Percentiles rank a stretch among this genome's conserved stretches.
Conservation (phyloP, 1,284 basidiomycete species). For the Malassezia caprae region DNA sequence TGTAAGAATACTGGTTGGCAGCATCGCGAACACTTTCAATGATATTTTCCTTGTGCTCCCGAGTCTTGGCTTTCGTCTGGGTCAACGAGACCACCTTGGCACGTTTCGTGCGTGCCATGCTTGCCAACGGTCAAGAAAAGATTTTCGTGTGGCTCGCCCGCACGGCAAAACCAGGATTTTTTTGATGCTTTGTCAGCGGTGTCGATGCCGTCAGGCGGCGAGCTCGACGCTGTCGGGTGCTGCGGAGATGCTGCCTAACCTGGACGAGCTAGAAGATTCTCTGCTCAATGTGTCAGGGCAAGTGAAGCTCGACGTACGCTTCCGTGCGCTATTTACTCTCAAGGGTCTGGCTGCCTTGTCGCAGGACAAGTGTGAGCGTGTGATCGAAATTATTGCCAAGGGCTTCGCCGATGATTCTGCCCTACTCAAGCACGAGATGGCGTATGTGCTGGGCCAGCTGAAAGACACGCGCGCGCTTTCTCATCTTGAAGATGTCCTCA, state of each 20-base stretch:
- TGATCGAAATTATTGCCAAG: slow-evolving; percentile 73
- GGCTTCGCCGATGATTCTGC: slow-evolving; percentile 80
- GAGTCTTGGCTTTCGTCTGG: slow-evolving; percentile 53
- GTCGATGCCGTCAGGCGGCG: neutral
- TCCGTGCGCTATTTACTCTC: slow-evolving; percentile 83
- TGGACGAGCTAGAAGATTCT: slow-evolving; percentile 27
- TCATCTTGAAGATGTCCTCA: slow-evolving; percentile 66
- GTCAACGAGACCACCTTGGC: slow-evolving; percentile 53
- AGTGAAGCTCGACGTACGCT: slow-evolving; percentile 74
- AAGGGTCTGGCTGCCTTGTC: slow-evolving; percentile 59
- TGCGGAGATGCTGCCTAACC: slow-evolving; percentile 9
- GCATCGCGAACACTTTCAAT: slow-evolving; percentile 63
- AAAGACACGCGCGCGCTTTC: slow-evolving; percentile 65
- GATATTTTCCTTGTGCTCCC: slow-evolving; percentile 67
- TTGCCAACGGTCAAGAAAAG: neutral
- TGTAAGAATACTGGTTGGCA: slow-evolving; percentile 67
- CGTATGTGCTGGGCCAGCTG: slow-evolving; percentile 93
- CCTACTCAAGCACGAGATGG: slow-evolving; percentile 89
- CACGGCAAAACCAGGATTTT: slow-evolving; percentile 2
- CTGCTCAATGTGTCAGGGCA: slow-evolving; percentile 53
- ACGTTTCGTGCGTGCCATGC: slow-evolving; percentile 49
- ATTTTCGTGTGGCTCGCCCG: neutral
- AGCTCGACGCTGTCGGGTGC: neutral
- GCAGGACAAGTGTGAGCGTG: slow-evolving; percentile 46
- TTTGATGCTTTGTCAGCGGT: slow-evolving; percentile 10